Evolutionary conservation across 176 grass and related monocot genomes (phyloP).

Genomic region (Triticum aestivum): IWGSC_CS_RefSeq_v2.1 NC_057795.1:395928377-395928876

Average conservation of each 20-base stretch:
- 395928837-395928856: too few species aligned
- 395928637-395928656: too few species aligned
- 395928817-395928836: too few species aligned
- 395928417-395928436: constrained; percentile 39
- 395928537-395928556: constrained; percentile 36
- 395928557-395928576: constrained; percentile 35
- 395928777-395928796: too few species aligned
- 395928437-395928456: constrained; percentile 8
- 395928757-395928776: too few species aligned
- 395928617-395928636: background rate
- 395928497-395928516: constrained; percentile 59
- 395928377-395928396: constrained; percentile 38
- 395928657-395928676: too few species aligned
- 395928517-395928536: background rate
- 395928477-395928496: constrained; percentile 40
- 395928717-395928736: too few species aligned
- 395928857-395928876: too few species aligned
- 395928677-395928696: too few species aligned
- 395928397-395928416: constrained; percentile 51
- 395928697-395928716: too few species aligned
- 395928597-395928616: background rate
- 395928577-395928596: background rate
- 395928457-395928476: background rate
- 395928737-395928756: too few species aligned
- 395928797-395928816: too few species aligned